Evolutionary conservation across 345 rosid species (phyloP), one percentile per base, ranked within the genome.

Genomic region (Pistacia integerrima): DNA sequence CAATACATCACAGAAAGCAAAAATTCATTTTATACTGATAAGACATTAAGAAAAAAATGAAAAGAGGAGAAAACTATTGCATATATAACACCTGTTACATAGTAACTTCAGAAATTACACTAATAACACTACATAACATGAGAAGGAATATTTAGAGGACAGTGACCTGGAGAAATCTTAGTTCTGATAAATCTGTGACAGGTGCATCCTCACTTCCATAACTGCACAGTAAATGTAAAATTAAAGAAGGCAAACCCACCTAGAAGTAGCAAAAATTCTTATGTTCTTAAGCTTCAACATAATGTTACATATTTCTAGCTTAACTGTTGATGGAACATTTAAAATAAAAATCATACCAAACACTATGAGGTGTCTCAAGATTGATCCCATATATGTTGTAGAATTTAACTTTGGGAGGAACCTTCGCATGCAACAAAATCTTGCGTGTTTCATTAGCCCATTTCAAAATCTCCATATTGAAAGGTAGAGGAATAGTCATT

Each of bases 331-430:
- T 65, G 30, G 2, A 28, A 28, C 61, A 74, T 35, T 49, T 73
- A 12, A 7, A 64, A 75, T 52, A 74, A 71, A 84, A 83, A 70
- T 60, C 84, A 81, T 92, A 95, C 99, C 99, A 84, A 72, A 90
- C 96, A 81, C 88, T 90, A 57, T 93, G 99, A 9, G 99, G 99
- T 57, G 99, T 93, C 77, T 86, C 98, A 62, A 92, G 84, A 84
- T 84, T 84, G 68, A 82, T 92, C n/a, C 91, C 99, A 76, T 95
- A 95, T 67, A 95, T 90, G 73, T 93, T 95, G 85, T 92, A 95
- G 84, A 95, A 95, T 86, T 92, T 93, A 70, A 95, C 99, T 85
- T 85, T 70, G 30, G 90, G 8, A 52, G 99, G 98, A 84, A 95
- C 87, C 83, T 92, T 90, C 56, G 99, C 96, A 62, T 65, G 67